Evolutionary conservation across 306 rosid genomes (phyloP), one percentile per base, ranked within the genome.

Genomic region (Acacia crassicarpa): DNA sequence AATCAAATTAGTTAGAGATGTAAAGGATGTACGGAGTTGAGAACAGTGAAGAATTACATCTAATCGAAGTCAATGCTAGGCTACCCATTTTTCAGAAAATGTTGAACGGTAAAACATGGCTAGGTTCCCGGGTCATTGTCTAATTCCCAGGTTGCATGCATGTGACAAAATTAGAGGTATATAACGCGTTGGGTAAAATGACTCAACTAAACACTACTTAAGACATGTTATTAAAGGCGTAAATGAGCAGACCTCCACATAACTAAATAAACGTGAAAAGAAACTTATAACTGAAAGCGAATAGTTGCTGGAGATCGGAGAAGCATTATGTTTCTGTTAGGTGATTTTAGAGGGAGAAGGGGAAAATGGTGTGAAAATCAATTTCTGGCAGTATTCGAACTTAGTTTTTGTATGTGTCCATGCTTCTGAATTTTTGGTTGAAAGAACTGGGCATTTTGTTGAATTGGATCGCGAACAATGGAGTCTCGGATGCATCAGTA

Each of bases 401-500:
- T 63, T 32, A 38, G 58, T 48, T 62, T 81, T 79, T 72, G 67
- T 44, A 56, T 54, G 67, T 14, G 23, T 68, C 69, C 6, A 33
- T 77, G 19, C 12, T 54, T 81, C 43, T 72, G 17, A 5, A 56
- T 45, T 65, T 74, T 68, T 62, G 80, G 44, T 46, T 54, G 77
- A 45, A 32, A 73, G 80, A 38, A 20, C 46, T 53, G 45, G 68
- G 72, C 74, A 71, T 25, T 81, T 81, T 56, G 80, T 70, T 5
- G 65, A 44, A 67, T 71, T 81, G 85, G 85, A 83, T 79, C 83
- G 73, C 51, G 74, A 74, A 78, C 74, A 19, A 90, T 95, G 97
- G 97, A 90, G 88, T 95, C 98, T 80, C 85, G 96, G 84, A 96
- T 96, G 99, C 98, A 96, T 93, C 98, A 93, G 82, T 96, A 96